Evolutionary conservation across 192 early-diverging fungal genomes (phyloP).

Genomic region (Coemansia biformis): DNA sequence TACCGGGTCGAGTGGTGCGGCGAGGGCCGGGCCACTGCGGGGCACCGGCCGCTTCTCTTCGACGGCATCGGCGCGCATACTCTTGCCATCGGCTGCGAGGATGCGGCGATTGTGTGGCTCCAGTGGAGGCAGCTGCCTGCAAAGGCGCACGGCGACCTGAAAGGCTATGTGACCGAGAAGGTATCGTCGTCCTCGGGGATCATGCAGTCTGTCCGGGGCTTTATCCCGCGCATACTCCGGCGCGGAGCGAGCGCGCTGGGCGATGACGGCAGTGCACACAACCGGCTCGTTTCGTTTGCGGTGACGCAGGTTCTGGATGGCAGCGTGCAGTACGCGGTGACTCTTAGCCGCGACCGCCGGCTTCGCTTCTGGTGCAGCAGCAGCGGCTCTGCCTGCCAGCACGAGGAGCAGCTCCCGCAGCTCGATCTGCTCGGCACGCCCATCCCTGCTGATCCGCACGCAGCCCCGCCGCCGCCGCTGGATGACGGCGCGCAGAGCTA

Average conservation of each 20-base stretch:
- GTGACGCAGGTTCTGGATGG: slow-evolving; percentile 29
- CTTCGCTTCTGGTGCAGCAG: slow-evolving; percentile 45
- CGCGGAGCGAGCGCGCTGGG: slow-evolving; percentile 11
- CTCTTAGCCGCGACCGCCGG: slow-evolving; percentile 43
- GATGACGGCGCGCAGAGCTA: slow-evolving; percentile 18
- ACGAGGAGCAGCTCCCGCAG: slow-evolving; percentile 37
- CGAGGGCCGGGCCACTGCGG: slow-evolving; percentile 1
- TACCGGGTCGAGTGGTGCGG: slow-evolving; percentile 34
- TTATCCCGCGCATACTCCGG: slow-evolving; percentile 40
- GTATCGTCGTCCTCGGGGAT: slow-evolving; percentile 29
- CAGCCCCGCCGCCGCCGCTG: slow-evolving; percentile 2
- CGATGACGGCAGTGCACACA: slow-evolving; percentile 8
- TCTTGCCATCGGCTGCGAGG: slow-evolving; percentile 25
- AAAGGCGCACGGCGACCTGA: slow-evolving; percentile 14
- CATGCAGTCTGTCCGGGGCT: slow-evolving; percentile 24
- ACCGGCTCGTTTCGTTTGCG: slow-evolving; percentile 19
- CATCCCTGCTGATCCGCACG: slow-evolving; percentile 29
- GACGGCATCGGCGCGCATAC: slow-evolving; percentile 13
- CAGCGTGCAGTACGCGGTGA: slow-evolving; percentile 32
- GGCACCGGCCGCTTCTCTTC: slow-evolving; percentile 12
- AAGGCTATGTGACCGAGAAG: slow-evolving; percentile 19
- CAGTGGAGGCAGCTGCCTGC: slow-evolving; percentile 18
- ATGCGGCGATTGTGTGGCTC: slow-evolving; percentile 36
- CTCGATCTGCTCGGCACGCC: slow-evolving; percentile 28
- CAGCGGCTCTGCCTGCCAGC: slow-evolving; percentile 22